Percentiles rank a stretch among this genome's conserved stretches.
phyloP scores from a whole-genome alignment of 2,329 filamentous ascomycete species.

The Dactylella cylindrospora region DNA sequence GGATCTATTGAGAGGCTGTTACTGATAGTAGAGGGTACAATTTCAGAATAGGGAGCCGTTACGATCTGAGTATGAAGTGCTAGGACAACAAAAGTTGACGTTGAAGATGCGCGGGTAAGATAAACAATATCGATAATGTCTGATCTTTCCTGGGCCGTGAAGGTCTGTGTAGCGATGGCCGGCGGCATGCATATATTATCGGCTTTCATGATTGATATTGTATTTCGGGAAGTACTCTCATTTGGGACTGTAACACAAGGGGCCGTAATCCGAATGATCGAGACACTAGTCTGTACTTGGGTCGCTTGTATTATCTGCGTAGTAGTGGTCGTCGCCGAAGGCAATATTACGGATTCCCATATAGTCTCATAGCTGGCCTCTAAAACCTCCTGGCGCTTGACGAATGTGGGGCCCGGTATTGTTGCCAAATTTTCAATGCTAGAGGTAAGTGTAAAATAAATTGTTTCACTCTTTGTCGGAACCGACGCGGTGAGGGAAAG shows the following conservation, averaged over 20 bases:
- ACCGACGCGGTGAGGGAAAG: too few relatives aligned
- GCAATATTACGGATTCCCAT: neutral
- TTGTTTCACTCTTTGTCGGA: too few relatives aligned
- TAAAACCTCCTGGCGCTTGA: neutral
- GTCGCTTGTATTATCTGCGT: neutral
- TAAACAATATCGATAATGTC: neutral
- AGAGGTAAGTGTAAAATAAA: neutral
- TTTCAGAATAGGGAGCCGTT: neutral
- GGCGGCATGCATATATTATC: neutral
- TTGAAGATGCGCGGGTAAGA: neutral
- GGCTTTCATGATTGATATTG: neutral
- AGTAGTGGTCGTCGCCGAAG: slow-evolving; percentile 1
- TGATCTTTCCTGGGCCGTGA: neutral
- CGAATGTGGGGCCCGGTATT: neutral
- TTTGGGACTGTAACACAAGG: neutral
- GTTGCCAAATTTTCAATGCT: neutral
- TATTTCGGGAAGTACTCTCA: neutral
- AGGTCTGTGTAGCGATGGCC: neutral
- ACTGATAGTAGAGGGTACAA: neutral
- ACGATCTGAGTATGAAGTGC: slow-evolving; percentile 1
- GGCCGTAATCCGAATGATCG: neutral
- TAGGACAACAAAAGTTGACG: neutral
- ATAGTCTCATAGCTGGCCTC: too few relatives aligned
- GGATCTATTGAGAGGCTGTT: neutral
- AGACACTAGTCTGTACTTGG: neutral